phyloP scores from a whole-genome alignment of 805 yeast genomes.

The Candida germanica region DNA sequence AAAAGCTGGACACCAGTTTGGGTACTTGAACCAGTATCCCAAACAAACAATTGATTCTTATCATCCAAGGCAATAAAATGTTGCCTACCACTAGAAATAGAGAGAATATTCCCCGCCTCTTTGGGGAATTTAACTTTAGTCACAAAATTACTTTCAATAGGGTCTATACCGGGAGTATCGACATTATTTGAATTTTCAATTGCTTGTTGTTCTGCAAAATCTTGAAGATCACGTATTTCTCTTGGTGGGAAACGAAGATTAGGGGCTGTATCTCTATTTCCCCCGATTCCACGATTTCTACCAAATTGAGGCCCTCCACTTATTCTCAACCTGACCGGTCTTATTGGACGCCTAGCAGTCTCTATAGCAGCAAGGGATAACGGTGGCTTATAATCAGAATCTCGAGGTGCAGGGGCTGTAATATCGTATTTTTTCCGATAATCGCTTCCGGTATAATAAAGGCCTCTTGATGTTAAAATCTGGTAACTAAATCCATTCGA shows the following conservation, averaged over 20 bases:
- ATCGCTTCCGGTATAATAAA: constrained; percentile 50
- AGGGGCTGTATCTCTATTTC: constrained; percentile 9
- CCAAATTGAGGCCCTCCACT: not conserved
- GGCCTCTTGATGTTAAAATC: constrained; percentile 53
- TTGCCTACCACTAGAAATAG: constrained; percentile 60
- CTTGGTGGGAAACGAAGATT: constrained; percentile 24
- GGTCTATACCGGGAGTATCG: not conserved
- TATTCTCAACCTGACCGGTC: not conserved
- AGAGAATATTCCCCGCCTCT: constrained; percentile 31
- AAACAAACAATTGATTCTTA: constrained; percentile 48
- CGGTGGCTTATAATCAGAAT: constrained; percentile 1
- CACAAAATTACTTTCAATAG: constrained; percentile 22
- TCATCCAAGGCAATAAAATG: constrained; percentile 62
- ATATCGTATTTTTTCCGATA: constrained; percentile 18
- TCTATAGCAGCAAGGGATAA: not conserved
- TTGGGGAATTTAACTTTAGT: constrained; percentile 21
- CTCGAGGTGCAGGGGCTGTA: constrained; percentile 29
- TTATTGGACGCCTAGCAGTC: not conserved
- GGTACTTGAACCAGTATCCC: constrained; percentile 49
- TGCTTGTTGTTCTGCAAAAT: too few species aligned
- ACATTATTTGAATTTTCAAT: not conserved
- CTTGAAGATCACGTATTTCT: constrained; percentile 11
- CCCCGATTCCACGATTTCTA: not conserved
- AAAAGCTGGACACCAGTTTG: constrained; percentile 41
- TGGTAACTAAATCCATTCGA: constrained; percentile 68